A percentile compares a stretch with the other conserved stretches of the same genome.
Evolutionary conservation across 164 flowering plant genomes (phyloP).

Genomic region (Aristolochia fimbriata): DNA sequence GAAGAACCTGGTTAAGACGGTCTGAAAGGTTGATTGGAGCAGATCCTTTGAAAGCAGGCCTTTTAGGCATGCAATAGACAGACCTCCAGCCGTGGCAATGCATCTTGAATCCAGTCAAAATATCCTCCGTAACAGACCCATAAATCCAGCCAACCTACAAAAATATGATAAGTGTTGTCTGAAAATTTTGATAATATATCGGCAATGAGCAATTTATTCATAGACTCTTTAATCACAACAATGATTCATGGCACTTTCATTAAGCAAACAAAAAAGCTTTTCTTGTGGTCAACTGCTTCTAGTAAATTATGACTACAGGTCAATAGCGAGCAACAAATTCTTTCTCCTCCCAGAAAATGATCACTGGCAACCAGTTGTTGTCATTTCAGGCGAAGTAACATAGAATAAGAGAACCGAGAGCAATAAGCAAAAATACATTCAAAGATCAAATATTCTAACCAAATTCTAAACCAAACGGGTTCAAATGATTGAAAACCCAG

Average conservation of each 20-base stretch:
- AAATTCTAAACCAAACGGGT: too few relatives aligned
- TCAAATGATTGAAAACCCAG: too few relatives aligned
- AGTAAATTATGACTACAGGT: too few relatives aligned
- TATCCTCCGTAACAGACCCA: slow-evolving; percentile 26
- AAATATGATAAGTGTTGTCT: not conserved
- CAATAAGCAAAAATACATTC: too few relatives aligned
- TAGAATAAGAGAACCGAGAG: too few relatives aligned
- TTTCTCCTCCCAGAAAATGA: too few relatives aligned
- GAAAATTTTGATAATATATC: not conserved
- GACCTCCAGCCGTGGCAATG: slow-evolving; percentile 27
- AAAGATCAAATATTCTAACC: too few relatives aligned
- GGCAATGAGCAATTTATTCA: not conserved
- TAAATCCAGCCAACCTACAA: slow-evolving; percentile 24
- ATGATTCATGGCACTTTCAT: too few relatives aligned
- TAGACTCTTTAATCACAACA: not conserved
- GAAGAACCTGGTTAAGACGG: slow-evolving; percentile 21
- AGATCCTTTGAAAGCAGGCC: slow-evolving; percentile 21
- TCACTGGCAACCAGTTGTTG: too few relatives aligned
- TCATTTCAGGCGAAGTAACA: too few relatives aligned
- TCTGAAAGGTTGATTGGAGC: slow-evolving; percentile 27
- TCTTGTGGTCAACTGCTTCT: too few relatives aligned
- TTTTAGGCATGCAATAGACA: slow-evolving; percentile 21
- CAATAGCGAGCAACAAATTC: too few relatives aligned
- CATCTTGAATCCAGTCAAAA: slow-evolving; percentile 25
- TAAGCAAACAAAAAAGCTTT: not conserved